A percentile compares a stretch with the other conserved stretches of the same genome.
Evolutionary conservation across 192 early-diverging fungal genomes (phyloP).

Genomic region (Linnemannia hyalina): DNA sequence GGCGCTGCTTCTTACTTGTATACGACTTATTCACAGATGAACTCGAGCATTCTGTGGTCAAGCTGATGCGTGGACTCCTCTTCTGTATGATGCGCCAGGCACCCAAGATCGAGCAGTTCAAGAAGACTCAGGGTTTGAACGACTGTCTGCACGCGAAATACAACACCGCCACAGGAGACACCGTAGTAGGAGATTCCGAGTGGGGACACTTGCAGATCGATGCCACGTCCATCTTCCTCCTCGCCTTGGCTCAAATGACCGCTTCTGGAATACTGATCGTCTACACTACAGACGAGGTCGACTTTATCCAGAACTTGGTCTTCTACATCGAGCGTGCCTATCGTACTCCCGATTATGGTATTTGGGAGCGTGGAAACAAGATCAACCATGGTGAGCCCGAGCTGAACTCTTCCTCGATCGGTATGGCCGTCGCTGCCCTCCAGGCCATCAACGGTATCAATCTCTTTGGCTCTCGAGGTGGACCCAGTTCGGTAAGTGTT

Average conservation of each 20-base stretch:
- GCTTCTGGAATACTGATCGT: constrained; percentile 78
- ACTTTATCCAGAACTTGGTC: constrained; percentile 86
- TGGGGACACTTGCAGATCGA: constrained; percentile 93
- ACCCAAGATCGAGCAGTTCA: constrained; percentile 84
- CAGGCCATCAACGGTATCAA: constrained; percentile 87
- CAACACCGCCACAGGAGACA: constrained; percentile 84
- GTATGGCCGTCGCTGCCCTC: constrained; percentile 87
- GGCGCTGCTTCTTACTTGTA: neutral
- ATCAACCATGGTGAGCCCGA: constrained; percentile 87
- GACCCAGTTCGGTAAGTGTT: constrained; percentile 70
- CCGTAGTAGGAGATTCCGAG: constrained; percentile 83
- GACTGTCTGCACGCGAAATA: constrained; percentile 89
- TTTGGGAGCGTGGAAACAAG: constrained; percentile 91
- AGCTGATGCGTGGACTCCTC: constrained; percentile 85
- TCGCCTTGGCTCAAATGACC: constrained; percentile 86
- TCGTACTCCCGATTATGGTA: constrained; percentile 86
- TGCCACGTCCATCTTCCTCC: constrained; percentile 84
- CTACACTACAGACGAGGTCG: constrained; percentile 84
- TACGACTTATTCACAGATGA: constrained; percentile 65
- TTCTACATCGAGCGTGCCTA: constrained; percentile 88
- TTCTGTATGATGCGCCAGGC: constrained; percentile 87
- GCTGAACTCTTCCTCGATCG: constrained; percentile 87
- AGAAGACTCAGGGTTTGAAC: constrained; percentile 77
- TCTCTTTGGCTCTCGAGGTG: constrained; percentile 83
- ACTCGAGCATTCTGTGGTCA: constrained; percentile 87